Evolutionary conservation across 495 filamentous ascomycete species (phyloP).

Genomic region (Penicillium robsamsonii): DNA sequence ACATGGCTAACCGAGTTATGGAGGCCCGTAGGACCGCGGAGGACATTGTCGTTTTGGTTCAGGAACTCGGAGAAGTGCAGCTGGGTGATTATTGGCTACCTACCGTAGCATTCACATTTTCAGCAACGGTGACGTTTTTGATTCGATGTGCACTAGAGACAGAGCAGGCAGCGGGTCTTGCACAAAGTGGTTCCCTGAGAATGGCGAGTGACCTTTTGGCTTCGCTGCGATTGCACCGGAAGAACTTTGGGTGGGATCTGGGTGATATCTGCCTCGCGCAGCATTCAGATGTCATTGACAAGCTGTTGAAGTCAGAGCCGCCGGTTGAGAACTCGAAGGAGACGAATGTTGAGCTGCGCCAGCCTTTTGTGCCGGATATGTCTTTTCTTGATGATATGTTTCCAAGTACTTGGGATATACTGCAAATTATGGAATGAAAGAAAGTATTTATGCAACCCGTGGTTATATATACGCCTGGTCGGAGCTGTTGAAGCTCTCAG

Average conservation of each 20-base stretch:
- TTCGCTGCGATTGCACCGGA: constrained; percentile 11
- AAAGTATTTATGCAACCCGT: neutral
- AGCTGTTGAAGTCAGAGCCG: constrained; percentile 10
- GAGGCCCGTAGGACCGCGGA: constrained; percentile 29
- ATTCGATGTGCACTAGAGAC: constrained; percentile 27
- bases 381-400: constrained; percentile 15
- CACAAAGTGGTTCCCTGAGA: constrained; percentile 17
- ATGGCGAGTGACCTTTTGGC: constrained; percentile 14
- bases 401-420: constrained; percentile 17
- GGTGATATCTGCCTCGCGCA: constrained; percentile 20
- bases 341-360: neutral
- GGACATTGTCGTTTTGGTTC: constrained; percentile 35
- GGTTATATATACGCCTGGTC: no score
- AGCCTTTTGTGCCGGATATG: constrained; percentile 14
- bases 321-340: neutral
- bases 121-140: constrained; percentile 32
- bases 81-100: constrained; percentile 39
- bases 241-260: constrained; percentile 20
- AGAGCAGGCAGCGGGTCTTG: constrained; percentile 6
- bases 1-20: constrained; percentile 12
- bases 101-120: constrained; percentile 29
- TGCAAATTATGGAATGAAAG: constrained; percentile 12
- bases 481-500: no score
- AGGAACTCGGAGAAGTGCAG: constrained; percentile 28
- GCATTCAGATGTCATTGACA: constrained; percentile 16